Evolutionary conservation across 306 rosid species (phyloP).

Genomic region (Citrullus amarus): DNA sequence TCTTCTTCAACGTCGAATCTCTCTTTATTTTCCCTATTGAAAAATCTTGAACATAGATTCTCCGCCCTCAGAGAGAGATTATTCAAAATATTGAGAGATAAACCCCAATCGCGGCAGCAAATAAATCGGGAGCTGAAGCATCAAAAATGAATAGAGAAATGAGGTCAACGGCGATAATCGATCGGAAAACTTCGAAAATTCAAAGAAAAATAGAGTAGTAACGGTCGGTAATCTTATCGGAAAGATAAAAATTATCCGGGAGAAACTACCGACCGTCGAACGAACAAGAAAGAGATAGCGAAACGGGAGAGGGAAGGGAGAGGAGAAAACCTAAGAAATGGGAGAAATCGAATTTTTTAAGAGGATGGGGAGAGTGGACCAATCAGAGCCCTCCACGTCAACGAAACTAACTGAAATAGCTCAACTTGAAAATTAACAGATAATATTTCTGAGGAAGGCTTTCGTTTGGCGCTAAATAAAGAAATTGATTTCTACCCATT

Average conservation of each 20-base stretch:
- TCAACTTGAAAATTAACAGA: background rate
- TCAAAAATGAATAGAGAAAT: background rate
- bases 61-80: background rate
- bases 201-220: background rate
- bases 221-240: conserved; percentile 14
- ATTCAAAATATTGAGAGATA: background rate
- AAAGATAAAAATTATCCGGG: conserved; percentile 3
- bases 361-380: conserved; percentile 5
- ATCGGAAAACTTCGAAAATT: background rate
- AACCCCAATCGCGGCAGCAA: background rate
- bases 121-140: background rate
- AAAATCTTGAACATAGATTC: background rate
- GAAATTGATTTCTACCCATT: background rate
- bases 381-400: background rate
- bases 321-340: background rate
- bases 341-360: background rate
- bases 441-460: background rate
- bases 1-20: background rate
- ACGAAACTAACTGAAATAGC: background rate
- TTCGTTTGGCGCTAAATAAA: conserved; percentile 4
- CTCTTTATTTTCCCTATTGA: background rate
- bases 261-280: conserved; percentile 12
- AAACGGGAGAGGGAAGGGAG: background rate
- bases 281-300: background rate
- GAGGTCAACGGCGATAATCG: background rate